Evolutionary conservation across 441 rosid species (phyloP).

Genomic region (Populus trichocarpa): DNA sequence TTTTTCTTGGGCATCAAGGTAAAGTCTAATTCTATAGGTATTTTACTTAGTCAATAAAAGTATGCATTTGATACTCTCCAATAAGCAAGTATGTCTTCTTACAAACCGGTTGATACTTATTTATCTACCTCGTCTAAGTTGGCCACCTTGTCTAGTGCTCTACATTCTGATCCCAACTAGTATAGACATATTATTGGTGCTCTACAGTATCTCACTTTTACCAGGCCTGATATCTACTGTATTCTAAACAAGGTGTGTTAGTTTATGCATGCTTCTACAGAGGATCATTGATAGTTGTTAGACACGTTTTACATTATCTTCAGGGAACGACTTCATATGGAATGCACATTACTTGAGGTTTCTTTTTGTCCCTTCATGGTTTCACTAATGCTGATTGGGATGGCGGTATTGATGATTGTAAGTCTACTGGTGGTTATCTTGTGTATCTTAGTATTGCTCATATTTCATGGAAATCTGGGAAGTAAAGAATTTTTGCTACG

Average conservation of each 20-base stretch:
- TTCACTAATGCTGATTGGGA: neutral
- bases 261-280: neutral
- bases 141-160: too few relatives aligned
- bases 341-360: neutral
- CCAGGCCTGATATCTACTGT: neutral
- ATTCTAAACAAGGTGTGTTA: neutral
- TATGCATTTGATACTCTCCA: too few relatives aligned
- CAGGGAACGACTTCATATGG: neutral
- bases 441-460: neutral
- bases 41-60: too few relatives aligned
- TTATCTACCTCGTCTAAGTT: too few relatives aligned
- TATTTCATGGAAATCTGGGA: neutral
- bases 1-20: neutral
- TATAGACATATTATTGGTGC: neutral
- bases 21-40: neutral
- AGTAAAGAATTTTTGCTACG: neutral
- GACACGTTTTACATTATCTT: neutral
- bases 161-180: neutral
- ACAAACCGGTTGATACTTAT: too few relatives aligned
- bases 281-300: neutral
- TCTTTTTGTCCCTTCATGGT: neutral
- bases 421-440: neutral
- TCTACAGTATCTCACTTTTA: neutral
- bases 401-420: accelerated
- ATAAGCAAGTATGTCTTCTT: too few relatives aligned